phyloP scores from a whole-genome alignment of 495 filamentous ascomycete genomes.

The Penicillium malachiteum region DNA sequence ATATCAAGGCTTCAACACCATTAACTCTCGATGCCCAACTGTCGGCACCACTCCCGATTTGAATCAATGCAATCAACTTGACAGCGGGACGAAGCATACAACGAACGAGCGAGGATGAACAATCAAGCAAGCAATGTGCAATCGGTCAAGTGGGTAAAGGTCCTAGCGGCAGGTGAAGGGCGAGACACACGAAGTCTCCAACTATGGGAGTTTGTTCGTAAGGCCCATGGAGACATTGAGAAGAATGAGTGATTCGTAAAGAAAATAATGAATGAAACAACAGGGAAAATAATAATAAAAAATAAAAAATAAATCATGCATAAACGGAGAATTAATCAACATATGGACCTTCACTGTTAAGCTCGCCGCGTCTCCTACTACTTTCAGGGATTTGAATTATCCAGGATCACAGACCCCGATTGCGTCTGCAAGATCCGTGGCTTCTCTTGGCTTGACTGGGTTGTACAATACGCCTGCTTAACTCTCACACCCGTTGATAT shows the following conservation, averaged over 20 bases:
- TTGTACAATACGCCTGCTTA: slow-evolving; percentile 21
- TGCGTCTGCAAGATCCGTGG: slow-evolving; percentile 10
- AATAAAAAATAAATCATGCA: not conserved
- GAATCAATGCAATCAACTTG: slow-evolving; percentile 20
- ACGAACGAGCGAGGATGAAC: slow-evolving; percentile 20
- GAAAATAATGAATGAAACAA: not conserved
- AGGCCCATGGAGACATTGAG: slow-evolving; percentile 8
- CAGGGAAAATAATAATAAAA: not conserved
- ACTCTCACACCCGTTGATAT: slow-evolving; percentile 18
- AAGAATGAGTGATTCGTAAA: not conserved
- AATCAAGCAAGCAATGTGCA: slow-evolving; percentile 18
- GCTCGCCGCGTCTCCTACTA: not conserved
- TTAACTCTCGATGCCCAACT: not conserved
- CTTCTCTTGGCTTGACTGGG: slow-evolving; percentile 3
- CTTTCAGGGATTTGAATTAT: slow-evolving; percentile 3
- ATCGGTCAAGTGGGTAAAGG: slow-evolving; percentile 12
- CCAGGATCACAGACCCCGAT: not conserved
- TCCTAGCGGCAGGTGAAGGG: not conserved
- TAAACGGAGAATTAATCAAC: not conserved
- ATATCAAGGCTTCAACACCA: not conserved
- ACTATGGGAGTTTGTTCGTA: slow-evolving; percentile 8
- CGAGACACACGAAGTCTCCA: not conserved
- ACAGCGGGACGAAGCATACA: slow-evolving; percentile 22
- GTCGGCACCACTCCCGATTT: slow-evolving; percentile 6
- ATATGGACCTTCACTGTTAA: not conserved